phyloP scores from a whole-genome alignment of 345 rosid species.

The Viola odorata region DNA sequence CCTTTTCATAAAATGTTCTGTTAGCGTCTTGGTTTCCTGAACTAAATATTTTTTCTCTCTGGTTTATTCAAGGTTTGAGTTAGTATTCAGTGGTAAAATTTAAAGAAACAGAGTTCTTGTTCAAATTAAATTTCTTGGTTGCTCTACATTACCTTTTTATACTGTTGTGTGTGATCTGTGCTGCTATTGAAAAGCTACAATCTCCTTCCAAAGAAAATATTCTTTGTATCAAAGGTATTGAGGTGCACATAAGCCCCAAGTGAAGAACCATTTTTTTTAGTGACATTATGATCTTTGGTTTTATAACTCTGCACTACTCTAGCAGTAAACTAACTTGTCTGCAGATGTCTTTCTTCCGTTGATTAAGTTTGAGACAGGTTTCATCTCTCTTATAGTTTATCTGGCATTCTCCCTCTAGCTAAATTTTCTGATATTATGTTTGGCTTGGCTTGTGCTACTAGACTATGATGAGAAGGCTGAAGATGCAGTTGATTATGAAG shows the following conservation, averaged over 20 bases:
- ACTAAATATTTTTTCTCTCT: conserved; percentile 13
- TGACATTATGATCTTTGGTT: too few relatives aligned
- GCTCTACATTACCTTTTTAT: too few relatives aligned
- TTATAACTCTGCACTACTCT: too few relatives aligned
- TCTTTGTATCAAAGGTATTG: not conserved
- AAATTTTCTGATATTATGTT: conserved; percentile 23
- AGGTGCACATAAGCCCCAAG: not conserved
- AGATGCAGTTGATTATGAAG: conserved; percentile 93
- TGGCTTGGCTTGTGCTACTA: conserved; percentile 33
- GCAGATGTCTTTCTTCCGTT: not conserved
- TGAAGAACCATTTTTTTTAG: too few relatives aligned
- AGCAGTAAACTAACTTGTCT: not conserved
- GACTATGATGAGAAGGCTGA: conserved; percentile 91
- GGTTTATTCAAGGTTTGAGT: not conserved
- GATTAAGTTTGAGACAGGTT: too few relatives aligned
- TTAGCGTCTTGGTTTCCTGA: conserved; percentile 35
- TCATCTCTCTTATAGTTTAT: not conserved
- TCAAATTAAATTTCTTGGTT: too few relatives aligned
- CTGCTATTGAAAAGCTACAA: not conserved
- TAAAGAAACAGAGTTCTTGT: too few relatives aligned
- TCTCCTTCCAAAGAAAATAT: not conserved
- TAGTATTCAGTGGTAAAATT: not conserved
- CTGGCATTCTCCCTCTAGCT: conserved; percentile 1
- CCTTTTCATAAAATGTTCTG: conserved; percentile 47
- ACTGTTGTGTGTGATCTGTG: too few relatives aligned